A percentile compares a stretch with the other conserved stretches of the same genome.
Evolutionary conservation across 805 yeast species (phyloP).

Genomic region (Pichia rugopelliculosa): DNA sequence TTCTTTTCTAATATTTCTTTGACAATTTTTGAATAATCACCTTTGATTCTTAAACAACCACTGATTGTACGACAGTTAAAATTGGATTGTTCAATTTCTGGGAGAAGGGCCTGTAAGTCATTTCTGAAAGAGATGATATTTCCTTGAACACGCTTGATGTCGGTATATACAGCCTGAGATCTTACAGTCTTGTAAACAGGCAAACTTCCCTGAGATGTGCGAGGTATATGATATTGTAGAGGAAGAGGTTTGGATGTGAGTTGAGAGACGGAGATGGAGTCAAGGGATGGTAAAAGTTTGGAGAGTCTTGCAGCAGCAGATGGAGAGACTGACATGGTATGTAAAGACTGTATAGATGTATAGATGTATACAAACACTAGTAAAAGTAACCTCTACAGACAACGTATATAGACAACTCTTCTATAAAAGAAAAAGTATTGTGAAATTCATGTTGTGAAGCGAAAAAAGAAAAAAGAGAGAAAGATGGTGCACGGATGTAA

Average conservation of each 20-base stretch:
- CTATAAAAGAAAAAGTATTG: too few species aligned
- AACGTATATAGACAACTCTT: too few species aligned
- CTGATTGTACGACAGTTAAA: constrained; percentile 45
- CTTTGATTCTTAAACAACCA: constrained; percentile 45
- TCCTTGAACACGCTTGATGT: constrained; percentile 65
- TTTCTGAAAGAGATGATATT: constrained; percentile 56
- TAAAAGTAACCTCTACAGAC: too few species aligned
- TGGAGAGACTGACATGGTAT: neutral
- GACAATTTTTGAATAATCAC: constrained; percentile 34
- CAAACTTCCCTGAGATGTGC: constrained; percentile 58
- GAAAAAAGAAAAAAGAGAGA: too few species aligned
- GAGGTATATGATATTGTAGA: constrained; percentile 35
- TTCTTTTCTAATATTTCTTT: constrained; percentile 27
- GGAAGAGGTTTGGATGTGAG: constrained; percentile 29
- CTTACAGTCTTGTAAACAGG: constrained; percentile 75
- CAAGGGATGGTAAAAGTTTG: constrained; percentile 22
- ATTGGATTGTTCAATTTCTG: constrained; percentile 35
- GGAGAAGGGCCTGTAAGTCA: constrained; percentile 50
- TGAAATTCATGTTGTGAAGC: too few species aligned
- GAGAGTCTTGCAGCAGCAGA: constrained; percentile 11
- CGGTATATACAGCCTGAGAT: constrained; percentile 58
- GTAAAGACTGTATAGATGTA: neutral
- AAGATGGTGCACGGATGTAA: too few species aligned
- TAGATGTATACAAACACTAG: neutral
- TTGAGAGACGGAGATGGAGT: constrained; percentile 19